Percentiles rank a stretch among this genome's conserved stretches.
Conservation (phyloP, 768 basidiomycete species). For the Lentinula lateritia region DNA sequence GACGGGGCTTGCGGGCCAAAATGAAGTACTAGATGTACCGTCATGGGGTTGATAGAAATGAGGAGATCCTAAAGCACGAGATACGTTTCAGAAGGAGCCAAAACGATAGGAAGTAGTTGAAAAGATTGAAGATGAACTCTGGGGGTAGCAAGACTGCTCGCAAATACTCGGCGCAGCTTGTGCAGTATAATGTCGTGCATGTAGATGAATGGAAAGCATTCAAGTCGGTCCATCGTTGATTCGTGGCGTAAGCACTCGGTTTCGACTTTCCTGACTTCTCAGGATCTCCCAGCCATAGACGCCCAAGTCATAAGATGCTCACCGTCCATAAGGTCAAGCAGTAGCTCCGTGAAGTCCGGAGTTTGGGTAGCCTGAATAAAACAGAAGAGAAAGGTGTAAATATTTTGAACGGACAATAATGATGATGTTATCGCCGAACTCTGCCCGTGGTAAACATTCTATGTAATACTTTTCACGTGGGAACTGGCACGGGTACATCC, state of each 20-base stretch:
- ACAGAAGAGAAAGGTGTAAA: background rate
- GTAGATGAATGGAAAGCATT: too few species aligned
- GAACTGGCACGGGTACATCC: constrained; percentile 22
- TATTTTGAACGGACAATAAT: too few species aligned
- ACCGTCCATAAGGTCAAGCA: background rate
- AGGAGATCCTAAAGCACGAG: background rate
- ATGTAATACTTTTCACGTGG: constrained; percentile 3
- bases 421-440: constrained; percentile 5
- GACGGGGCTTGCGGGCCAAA: background rate
- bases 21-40: background rate
- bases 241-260: background rate
- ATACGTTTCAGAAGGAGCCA: background rate
- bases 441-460: too few species aligned
- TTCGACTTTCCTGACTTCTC: background rate
- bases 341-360: background rate
- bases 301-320: background rate
- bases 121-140: background rate
- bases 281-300: background rate
- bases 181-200: background rate
- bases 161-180: too few species aligned
- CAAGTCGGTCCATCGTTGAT: background rate
- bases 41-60: background rate
- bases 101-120: too few species aligned
- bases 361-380: background rate
- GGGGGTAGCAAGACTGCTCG: too few species aligned